Evolutionary conservation across 495 filamentous ascomycete species (phyloP), one percentile per base, ranked within the genome.

Genomic region (Penicillium alfredii): DNA sequence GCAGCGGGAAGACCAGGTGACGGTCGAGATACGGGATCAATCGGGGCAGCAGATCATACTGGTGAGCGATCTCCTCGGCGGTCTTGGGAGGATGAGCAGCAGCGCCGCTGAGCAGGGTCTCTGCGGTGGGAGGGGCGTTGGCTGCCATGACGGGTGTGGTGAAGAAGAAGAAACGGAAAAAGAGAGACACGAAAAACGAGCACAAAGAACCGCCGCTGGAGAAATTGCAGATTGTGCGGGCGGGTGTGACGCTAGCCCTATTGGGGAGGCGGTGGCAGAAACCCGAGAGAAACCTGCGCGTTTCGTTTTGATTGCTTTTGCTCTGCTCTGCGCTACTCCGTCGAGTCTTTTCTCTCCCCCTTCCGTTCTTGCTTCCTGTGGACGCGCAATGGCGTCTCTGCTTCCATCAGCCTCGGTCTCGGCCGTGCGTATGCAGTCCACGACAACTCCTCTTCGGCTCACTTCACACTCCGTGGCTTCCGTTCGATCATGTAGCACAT

Each of bases 21-120:
- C 93, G 83, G 73, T 97, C 93, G 63, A 98, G 85, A 59, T 94
- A 79, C 30, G 82, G 80, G 51, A 94, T 82, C 49, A 98, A 69
- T 62, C 92, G 90, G 47, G 84, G 85, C 31, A 96, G 70, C 29
- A 97, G 73, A 66, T 93, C 84, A 71, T 93, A 73, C 56, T 84
- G 66, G 46, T 69, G 68, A 37, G 73, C 72, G 51, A 76, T 62
- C 42, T 80, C 75, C 54, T 72, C 65, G 43, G 72, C 64, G 37
- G 64, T 62, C 41, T 61, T 64, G 35, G 60, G 62, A 10, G 58
- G 53, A 34, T 69, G 61, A 51, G 55, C 59, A 51, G 62, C 55
- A 32, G 68, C 69, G 51, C 72, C 69, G 55, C 73, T 74, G 68
- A 68, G 68, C 58, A 77, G 64, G 42, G 51, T 68, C 50, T 73